Evolutionary conservation across 345 rosid genomes (phyloP).

Genomic region (Eutrema japonicum): DNA sequence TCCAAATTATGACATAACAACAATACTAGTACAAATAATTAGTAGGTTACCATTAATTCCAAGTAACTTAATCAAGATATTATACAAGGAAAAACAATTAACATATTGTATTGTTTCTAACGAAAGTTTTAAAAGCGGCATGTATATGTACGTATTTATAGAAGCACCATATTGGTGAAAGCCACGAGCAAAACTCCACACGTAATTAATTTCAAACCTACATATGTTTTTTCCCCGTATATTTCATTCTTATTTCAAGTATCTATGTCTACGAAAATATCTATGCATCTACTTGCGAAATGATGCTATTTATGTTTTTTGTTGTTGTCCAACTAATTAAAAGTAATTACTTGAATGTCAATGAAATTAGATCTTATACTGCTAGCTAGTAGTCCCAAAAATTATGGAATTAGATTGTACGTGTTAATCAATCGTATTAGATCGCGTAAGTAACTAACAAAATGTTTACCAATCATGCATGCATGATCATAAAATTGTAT

Average conservation of each 20-base stretch:
- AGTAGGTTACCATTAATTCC: not conserved
- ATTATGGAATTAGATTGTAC: not conserved
- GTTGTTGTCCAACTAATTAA: not conserved
- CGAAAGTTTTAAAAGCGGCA: conserved; percentile 31
- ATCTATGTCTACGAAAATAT: conserved; percentile 30
- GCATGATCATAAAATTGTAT: not conserved
- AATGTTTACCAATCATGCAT: not conserved
- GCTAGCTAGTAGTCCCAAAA: not conserved
- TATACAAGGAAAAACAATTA: not conserved
- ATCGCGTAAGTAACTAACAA: not conserved
- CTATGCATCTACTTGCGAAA: conserved; percentile 18
- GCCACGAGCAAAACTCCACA: conserved; percentile 47
- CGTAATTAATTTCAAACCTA: conserved; percentile 36
- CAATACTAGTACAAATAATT: not conserved
- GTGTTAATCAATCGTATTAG: not conserved
- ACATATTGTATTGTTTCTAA: conserved; percentile 19
- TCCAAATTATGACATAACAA: not conserved
- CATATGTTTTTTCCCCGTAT: conserved; percentile 13
- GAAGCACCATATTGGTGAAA: conserved; percentile 44
- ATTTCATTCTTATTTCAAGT: conserved; percentile 23
- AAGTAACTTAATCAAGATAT: not conserved
- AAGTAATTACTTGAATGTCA: not conserved
- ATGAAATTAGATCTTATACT: not conserved
- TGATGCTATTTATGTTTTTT: not conserved
- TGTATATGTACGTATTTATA: conserved; percentile 36